phyloP scores from a whole-genome alignment of 2,329 filamentous ascomycete species.

The Xylaria sp. region DNA sequence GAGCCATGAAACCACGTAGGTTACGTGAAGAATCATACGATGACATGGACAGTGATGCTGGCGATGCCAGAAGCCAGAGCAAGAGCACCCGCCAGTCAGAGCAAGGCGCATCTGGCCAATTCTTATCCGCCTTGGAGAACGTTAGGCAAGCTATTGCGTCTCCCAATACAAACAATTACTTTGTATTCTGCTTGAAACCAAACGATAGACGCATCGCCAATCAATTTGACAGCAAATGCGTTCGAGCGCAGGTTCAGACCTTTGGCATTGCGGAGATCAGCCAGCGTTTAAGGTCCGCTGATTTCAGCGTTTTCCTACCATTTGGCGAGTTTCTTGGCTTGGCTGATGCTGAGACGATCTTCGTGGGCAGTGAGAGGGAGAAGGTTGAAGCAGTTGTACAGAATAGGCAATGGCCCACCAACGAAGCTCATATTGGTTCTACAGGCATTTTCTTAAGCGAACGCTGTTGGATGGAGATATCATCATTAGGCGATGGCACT shows the following conservation, averaged over 20 bases:
- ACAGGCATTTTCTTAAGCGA: constrained; percentile 97
- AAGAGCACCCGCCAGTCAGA: constrained; percentile 64
- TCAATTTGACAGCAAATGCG: constrained; percentile 98
- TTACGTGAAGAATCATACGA: constrained; percentile 57
- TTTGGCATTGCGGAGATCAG: constrained; percentile 98
- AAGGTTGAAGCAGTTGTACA: constrained; percentile 92
- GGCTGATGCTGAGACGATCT: constrained; percentile 82
- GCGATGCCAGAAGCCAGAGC: constrained; percentile 51
- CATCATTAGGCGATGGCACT: constrained; percentile 74
- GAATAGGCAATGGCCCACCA: constrained; percentile 89
- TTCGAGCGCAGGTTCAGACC: constrained; percentile 91
- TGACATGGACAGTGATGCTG: constrained; percentile 63
- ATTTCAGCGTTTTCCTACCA: constrained; percentile 95
- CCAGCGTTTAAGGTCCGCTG: constrained; percentile 88
- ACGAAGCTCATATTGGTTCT: constrained; percentile 89
- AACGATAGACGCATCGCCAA: constrained; percentile 98
- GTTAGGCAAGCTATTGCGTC: constrained; percentile 87
- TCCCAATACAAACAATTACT: constrained; percentile 90
- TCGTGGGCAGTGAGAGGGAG: constrained; percentile 92
- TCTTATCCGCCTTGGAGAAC: constrained; percentile 87
- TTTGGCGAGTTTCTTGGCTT: constrained; percentile 95
- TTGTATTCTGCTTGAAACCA: constrained; percentile 96
- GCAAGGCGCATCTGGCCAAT: constrained; percentile 92
- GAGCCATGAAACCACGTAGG: constrained; percentile 51
- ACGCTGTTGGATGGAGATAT: constrained; percentile 91